These are phyloP conservation scores for Coniella vitis DNA, from an alignment of 2,329 filamentous ascomycete genomes.

Conservation along the genomic window DNA sequence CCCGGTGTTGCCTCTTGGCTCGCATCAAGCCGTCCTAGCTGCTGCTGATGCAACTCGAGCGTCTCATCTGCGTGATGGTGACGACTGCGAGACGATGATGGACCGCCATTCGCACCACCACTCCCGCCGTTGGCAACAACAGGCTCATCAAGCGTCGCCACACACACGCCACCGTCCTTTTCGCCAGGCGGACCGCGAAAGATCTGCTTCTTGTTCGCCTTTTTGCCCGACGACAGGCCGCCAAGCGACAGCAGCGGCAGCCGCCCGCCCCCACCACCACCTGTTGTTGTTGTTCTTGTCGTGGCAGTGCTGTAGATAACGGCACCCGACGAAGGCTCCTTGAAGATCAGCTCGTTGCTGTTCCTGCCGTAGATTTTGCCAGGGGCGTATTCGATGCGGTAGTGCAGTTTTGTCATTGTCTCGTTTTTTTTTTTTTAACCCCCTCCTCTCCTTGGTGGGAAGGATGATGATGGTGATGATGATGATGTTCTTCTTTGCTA, in stretches of 20 bases:
- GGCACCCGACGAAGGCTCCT: slow-evolving; percentile 11
- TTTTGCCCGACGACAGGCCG: not conserved
- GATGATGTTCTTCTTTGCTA: no score
- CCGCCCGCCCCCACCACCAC: slow-evolving; percentile 1
- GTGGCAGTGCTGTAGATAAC: slow-evolving; percentile 15
- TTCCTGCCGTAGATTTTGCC: slow-evolving; percentile 15
- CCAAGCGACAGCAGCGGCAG: not conserved
- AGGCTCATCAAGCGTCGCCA: slow-evolving; percentile 14
- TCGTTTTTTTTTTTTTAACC: no score
- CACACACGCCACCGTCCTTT: slow-evolving; percentile 13
- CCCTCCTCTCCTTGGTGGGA: no score
- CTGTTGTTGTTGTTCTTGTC: slow-evolving; percentile 7
- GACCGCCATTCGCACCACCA: no score
- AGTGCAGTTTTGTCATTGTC: slow-evolving; percentile 9
- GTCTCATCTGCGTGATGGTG: slow-evolving; percentile 1
- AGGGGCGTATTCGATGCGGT: slow-evolving; percentile 10
- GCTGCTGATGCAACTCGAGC: slow-evolving; percentile 10
- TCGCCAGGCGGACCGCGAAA: slow-evolving; percentile 12
- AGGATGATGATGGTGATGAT: no score
- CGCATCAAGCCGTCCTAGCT: not conserved
- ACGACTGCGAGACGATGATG: no score
- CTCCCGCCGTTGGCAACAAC: not conserved
- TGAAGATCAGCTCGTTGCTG: slow-evolving; percentile 15
- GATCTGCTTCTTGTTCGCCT: slow-evolving; percentile 11
- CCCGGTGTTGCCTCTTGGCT: not conserved